phyloP scores from a whole-genome alignment of 2,329 filamentous ascomycete species.

The Ascochyta pisi region DNA sequence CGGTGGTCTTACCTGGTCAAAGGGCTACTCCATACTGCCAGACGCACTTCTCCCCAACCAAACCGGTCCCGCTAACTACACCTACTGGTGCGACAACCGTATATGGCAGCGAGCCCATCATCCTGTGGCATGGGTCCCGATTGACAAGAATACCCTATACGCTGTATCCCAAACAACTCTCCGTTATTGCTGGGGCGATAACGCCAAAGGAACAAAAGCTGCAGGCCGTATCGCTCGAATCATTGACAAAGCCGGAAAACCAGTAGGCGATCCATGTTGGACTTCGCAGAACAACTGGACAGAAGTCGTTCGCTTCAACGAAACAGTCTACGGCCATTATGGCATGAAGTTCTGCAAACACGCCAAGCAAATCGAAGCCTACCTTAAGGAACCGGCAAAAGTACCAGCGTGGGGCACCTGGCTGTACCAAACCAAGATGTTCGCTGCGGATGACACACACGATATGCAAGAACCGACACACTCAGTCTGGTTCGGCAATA shows the following conservation, averaged over 20 bases:
- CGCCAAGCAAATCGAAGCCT: constrained; percentile 19
- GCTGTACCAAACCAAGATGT: constrained; percentile 22
- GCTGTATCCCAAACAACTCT: constrained; percentile 23
- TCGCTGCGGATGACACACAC: constrained; percentile 17
- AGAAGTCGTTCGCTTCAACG: constrained; percentile 19
- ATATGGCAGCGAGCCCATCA: constrained; percentile 23
- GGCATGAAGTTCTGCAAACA: constrained; percentile 24
- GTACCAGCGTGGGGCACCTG: constrained; percentile 22
- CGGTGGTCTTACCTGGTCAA: constrained; percentile 20
- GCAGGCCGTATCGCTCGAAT: constrained; percentile 19
- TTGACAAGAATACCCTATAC: constrained; percentile 15
- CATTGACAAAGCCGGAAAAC: constrained; percentile 12
- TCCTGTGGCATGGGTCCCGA: constrained; percentile 20
- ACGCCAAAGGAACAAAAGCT: constrained; percentile 23
- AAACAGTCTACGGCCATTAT: constrained; percentile 21
- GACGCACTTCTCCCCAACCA: constrained; percentile 19
- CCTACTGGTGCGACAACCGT: constrained; percentile 22
- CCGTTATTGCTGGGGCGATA: constrained; percentile 21
- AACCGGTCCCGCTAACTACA: constrained; percentile 19
- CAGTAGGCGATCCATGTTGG: constrained; percentile 22
- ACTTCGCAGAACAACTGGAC: constrained; percentile 22
- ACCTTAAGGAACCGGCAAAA: constrained; percentile 18
- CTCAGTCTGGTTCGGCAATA: constrained; percentile 18
- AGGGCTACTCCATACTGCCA: constrained; percentile 19
- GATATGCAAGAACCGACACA: constrained; percentile 24